Conservation (phyloP, 2,329 filamentous ascomycete genomes). For the Epichloe baconii region DNA sequence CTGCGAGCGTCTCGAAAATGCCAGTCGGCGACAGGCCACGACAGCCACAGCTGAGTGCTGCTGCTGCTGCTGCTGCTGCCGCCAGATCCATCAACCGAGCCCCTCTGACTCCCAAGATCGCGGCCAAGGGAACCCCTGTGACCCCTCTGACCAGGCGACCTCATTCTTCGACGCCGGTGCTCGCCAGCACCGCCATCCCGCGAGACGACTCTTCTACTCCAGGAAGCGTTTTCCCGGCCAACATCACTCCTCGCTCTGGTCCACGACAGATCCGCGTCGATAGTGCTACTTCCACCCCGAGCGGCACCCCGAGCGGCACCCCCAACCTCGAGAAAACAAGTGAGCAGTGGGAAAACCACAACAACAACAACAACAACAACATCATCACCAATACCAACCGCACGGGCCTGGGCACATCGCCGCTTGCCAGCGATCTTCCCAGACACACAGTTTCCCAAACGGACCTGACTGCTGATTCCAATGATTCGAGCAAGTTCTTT, state of each 20-base stretch:
- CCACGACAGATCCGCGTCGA: slow-evolving; percentile 58
- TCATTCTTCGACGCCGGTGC: slow-evolving; percentile 5
- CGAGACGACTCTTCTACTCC: slow-evolving; percentile 40
- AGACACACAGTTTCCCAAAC: slow-evolving; percentile 13
- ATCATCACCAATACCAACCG: slow-evolving; percentile 3
- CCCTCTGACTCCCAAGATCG: slow-evolving; percentile 44
- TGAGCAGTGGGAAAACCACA: slow-evolving; percentile 29
- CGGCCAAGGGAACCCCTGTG: slow-evolving; percentile 26
- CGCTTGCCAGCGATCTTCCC: slow-evolving; percentile 17
- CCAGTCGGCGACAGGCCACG: slow-evolving; percentile 45
- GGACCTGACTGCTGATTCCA: slow-evolving; percentile 15
- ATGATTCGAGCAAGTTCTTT: slow-evolving; percentile 59
- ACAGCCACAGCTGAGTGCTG: slow-evolving; percentile 49
- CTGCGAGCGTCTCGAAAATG: slow-evolving; percentile 17
- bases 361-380: neutral
- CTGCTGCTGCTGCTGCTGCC: slow-evolving; percentile 39
- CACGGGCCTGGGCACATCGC: slow-evolving; percentile 21
- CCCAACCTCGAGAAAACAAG: slow-evolving; percentile 31
- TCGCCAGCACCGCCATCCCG: slow-evolving; percentile 10
- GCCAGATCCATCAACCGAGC: slow-evolving; percentile 37
- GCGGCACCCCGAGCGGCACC: slow-evolving; percentile 50
- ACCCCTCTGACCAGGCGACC: slow-evolving; percentile 29
- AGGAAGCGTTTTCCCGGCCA: slow-evolving; percentile 43
- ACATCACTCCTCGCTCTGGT: slow-evolving; percentile 69
- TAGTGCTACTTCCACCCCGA: slow-evolving; percentile 54